Evolutionary conservation across 1,284 basidiomycete species (phyloP), one percentile per base, ranked within the genome.

Genomic region (Peniophora sp.): DNA sequence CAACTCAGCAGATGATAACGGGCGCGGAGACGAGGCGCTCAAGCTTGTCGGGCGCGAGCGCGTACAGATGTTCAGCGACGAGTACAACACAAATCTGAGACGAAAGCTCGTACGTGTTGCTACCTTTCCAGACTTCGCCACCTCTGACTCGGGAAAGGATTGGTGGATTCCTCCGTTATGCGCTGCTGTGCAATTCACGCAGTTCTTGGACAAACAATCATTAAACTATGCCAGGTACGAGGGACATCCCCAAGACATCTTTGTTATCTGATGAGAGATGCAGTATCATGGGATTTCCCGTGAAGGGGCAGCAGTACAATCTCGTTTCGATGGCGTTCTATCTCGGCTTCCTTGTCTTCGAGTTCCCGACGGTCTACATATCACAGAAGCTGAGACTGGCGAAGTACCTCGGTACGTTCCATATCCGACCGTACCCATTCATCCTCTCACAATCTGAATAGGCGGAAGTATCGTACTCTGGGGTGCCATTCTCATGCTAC

Each of bases 201-300:
- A 83, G 59, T 83, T 75, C 55, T 62, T 83, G 81, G 83, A 85
- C 64, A 85, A 85, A 68, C 83, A 79, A 3, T 76, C 79, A 15
- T 60, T 83, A 44, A 84, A 83, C 60, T 85, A 84, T 68, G 79
- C 80, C 18, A 82, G 79, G 80, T 75, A n/a, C n/a, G n/a, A n/a
- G n/a, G 56, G 24, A 55, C 51, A 45, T 45, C 14, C n/a, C 9
- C n/a, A 24, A 14, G 43, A 22, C 9, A 10, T 10, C 23, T 8
- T 5, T 9, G 10, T 45, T 5, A 45, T 24, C 24, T 23, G 39
- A 32, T 20, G n/a, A n/a, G n/a, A n/a, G n/a, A n/a, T 39, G 2
- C 47, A 82, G 80, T 57, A 75, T 85, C 55, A 84, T 84, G 81
- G 79, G 79, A 3, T 69, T 84, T 47, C 81, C 81, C 2, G 81